These are phyloP conservation scores for Laetiporus sulphureus DNA, from an alignment of 1,284 basidiomycete genomes.

Conservation along the genomic window DNA sequence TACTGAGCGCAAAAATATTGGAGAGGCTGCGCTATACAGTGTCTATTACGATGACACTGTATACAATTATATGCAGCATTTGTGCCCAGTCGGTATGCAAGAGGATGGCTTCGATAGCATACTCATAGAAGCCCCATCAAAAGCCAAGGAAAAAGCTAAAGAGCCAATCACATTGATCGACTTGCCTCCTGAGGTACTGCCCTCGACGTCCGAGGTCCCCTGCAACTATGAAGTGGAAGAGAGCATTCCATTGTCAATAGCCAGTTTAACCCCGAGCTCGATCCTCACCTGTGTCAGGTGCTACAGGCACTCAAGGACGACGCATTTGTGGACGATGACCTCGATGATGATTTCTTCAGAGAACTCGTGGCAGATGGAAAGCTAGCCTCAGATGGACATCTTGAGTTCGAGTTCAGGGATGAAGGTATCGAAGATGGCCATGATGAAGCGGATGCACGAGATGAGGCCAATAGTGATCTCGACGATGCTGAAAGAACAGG, in stretches of 20 bases:
- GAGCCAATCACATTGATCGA: slow-evolving; percentile 35
- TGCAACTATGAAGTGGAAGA: slow-evolving; percentile 69
- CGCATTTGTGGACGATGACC: slow-evolving; percentile 77
- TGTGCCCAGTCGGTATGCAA: slow-evolving; percentile 67
- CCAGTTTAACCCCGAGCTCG: slow-evolving; percentile 95
- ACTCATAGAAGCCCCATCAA: slow-evolving; percentile 63
- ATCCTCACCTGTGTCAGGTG: slow-evolving; percentile 90
- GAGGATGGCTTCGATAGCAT: slow-evolving; percentile 75
- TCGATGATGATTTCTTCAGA: slow-evolving; percentile 69
- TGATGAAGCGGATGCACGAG: slow-evolving; percentile 5
- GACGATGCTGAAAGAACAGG: slow-evolving; percentile 30
- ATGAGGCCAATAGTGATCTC: slow-evolving; percentile 10
- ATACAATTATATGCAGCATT: slow-evolving; percentile 99
- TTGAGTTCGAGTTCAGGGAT: slow-evolving; percentile 69
- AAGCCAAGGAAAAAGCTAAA: slow-evolving; percentile 29
- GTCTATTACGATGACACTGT: slow-evolving; percentile 96
- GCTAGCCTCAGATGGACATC: slow-evolving; percentile 43
- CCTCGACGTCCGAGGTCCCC: slow-evolving; percentile 71
- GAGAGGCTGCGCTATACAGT: slow-evolving; percentile 88
- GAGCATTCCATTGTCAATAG: slow-evolving; percentile 74
- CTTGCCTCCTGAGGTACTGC: slow-evolving; percentile 72
- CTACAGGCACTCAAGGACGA: slow-evolving; percentile 96
- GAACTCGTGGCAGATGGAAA: slow-evolving; percentile 75
- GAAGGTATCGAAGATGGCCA: slow-evolving; percentile 36
- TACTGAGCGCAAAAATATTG: slow-evolving; percentile 46